A percentile compares a stretch with the other conserved stretches of the same genome.
Evolutionary conservation across 192 early-diverging fungal species (phyloP).

Genomic region (Kappamyces sp.): DNA sequence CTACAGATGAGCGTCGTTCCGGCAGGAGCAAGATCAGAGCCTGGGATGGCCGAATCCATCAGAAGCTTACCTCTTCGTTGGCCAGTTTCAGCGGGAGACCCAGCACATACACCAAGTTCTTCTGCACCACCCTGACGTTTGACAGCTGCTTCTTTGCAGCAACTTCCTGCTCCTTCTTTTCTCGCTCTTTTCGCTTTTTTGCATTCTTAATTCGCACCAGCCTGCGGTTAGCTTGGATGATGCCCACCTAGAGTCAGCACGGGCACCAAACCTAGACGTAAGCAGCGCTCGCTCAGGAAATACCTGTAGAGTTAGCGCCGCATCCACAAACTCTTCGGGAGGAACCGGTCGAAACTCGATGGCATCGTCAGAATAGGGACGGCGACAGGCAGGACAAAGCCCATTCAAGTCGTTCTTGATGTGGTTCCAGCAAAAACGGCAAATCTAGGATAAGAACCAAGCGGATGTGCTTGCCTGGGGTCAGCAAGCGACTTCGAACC

Average conservation of each 20-base stretch:
- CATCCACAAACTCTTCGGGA: slow-evolving; percentile 71
- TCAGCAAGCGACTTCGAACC: not conserved
- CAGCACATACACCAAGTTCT: slow-evolving; percentile 96
- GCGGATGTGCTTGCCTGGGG: too few species aligned
- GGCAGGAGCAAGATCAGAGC: not conserved
- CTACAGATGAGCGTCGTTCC: slow-evolving; percentile 28
- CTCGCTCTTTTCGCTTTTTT: slow-evolving; percentile 85
- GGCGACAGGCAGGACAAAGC: slow-evolving; percentile 90
- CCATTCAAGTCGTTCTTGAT: slow-evolving; percentile 91
- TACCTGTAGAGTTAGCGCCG: not conserved
- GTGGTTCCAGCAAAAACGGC: slow-evolving; percentile 98
- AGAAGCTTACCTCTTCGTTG: slow-evolving; percentile 72
- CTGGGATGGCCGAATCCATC: not conserved
- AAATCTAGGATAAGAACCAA: slow-evolving; percentile 62
- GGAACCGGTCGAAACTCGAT: slow-evolving; percentile 84
- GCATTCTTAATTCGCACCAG: slow-evolving; percentile 67
- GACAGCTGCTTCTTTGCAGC: slow-evolving; percentile 73
- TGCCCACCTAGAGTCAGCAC: not conserved
- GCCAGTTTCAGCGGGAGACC: slow-evolving; percentile 80
- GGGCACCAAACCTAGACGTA: not conserved
- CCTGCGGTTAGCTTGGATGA: slow-evolving; percentile 22
- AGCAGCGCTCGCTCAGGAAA: not conserved
- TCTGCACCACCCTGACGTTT: slow-evolving; percentile 92
- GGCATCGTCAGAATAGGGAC: slow-evolving; percentile 82
- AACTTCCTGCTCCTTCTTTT: slow-evolving; percentile 79